Evolutionary conservation across 345 rosid species (phyloP).

Genomic region (Murraya paniculata): DNA sequence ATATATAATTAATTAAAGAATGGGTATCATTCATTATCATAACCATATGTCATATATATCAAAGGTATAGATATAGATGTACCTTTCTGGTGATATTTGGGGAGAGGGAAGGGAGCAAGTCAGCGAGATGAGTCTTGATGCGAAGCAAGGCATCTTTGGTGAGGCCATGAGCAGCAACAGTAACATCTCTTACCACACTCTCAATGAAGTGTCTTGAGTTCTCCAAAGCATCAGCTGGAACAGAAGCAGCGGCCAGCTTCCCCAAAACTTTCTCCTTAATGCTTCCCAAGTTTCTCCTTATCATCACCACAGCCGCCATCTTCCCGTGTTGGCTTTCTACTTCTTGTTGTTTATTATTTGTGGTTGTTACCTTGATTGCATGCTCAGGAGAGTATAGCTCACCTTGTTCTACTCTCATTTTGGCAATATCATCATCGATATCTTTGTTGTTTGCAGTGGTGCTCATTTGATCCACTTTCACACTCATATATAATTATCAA

Average conservation of each 20-base stretch:
- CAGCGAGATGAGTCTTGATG: conserved; percentile 41
- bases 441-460: background rate
- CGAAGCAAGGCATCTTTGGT: conserved; percentile 47
- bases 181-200: conserved; percentile 38
- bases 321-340: background rate
- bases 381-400: conserved; percentile 13
- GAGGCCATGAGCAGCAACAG: conserved; percentile 45
- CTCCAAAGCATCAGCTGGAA: conserved; percentile 45
- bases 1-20: too few relatives aligned
- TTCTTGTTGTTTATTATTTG: background rate
- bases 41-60: too few relatives aligned
- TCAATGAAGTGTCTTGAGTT: conserved; percentile 42
- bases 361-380: conserved; percentile 3
- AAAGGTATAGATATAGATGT: too few relatives aligned
- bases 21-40: too few relatives aligned
- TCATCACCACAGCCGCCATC: background rate
- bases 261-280: conserved; percentile 46
- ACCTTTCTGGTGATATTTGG: conserved; percentile 41
- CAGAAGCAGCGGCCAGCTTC: conserved; percentile 44
- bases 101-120: conserved; percentile 37
- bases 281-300: conserved; percentile 28
- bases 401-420: conserved; percentile 5
- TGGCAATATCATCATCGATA: background rate
- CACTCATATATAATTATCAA: background rate
- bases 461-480: background rate